Evolutionary conservation across 2,329 filamentous ascomycete species (phyloP), one percentile per base, ranked within the genome.

Genomic region (Penicillium sp.): DNA sequence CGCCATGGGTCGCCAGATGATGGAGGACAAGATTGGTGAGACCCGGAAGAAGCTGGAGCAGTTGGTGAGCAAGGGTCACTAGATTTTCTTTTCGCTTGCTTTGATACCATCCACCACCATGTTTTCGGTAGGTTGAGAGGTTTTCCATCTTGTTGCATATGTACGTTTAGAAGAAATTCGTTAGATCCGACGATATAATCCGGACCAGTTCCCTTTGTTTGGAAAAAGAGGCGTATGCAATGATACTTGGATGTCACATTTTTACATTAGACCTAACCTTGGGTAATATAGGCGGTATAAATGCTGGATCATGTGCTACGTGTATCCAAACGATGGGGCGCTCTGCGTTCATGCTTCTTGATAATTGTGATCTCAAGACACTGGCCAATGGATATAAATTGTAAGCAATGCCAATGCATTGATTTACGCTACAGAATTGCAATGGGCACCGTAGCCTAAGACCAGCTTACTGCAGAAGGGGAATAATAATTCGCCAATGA

Each of bases 51-150:
- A 84, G 49, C 79, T 97, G 57, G 92, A 97, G 81, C 86, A 86
- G 60, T 95, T 93, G 91, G 90, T 98, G 53, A 91, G 86, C 81
- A 93, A 96, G 83, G 93, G 91, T 56, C 90, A 89, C 83, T 93
- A 84, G 79, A 63, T 52, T 53, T 56, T 33, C 62, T 51, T 53
- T 22, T 55, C 33, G 44, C 31, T 54, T 54, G 48, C 47, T 55
- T 62, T 60, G 44, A 61, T 61, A 58, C 43, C 33, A 53, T 41
- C 39, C 24, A 51, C 55, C 52, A 31, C 29, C 49, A 50, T 46
- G 37, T 31, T 14, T 44, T 58, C 46, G 48, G 55, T 56, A 54
- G 53, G 51, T 51, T 53, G 50, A 53, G 55, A 57, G 53, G 55
- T 52, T 55, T 52, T 60, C 56, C 44, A 46, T 63, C 61, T 62